Evolutionary conservation across 305 asterid species (phyloP).

Genomic region (Rubia tinctorum): DNA sequence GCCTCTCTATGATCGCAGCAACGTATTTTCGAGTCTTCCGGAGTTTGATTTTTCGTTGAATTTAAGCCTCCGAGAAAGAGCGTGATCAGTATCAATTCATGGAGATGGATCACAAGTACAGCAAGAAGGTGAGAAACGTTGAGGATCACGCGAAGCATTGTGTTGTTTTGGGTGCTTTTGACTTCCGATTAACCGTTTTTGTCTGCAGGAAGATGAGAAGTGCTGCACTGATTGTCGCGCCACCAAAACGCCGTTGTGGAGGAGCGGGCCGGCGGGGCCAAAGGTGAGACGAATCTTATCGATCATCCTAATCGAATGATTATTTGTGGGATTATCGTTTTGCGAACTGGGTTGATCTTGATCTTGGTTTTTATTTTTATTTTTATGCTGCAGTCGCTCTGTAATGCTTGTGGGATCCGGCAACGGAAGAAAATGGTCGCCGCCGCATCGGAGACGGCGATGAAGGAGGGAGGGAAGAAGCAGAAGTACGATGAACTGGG

Average conservation of each 20-base stretch:
- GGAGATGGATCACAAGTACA: too few relatives aligned
- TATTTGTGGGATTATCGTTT: constrained; percentile 14
- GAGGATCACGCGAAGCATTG: not conserved
- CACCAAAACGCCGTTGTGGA: constrained; percentile 67
- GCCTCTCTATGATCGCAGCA: not conserved
- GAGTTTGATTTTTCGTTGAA: too few relatives aligned
- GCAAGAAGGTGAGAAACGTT: too few relatives aligned
- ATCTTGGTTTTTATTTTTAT: too few relatives aligned
- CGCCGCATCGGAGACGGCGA: constrained; percentile 7
- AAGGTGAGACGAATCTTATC: constrained; percentile 34
- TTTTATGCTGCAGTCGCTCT: constrained; percentile 28
- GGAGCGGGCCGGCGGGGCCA: constrained; percentile 68
- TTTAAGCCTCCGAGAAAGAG: too few relatives aligned
- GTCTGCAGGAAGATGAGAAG: constrained; percentile 18
- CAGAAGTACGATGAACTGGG: constrained; percentile 13
- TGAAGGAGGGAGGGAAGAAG: constrained; percentile 4
- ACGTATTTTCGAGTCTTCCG: too few relatives aligned
- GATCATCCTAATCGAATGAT: not conserved
- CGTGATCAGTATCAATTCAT: too few relatives aligned
- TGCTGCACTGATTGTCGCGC: constrained; percentile 52
- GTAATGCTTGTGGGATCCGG: constrained; percentile 69
- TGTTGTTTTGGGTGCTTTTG: too few relatives aligned
- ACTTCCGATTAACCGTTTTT: too few relatives aligned
- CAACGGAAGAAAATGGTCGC: constrained; percentile 42
- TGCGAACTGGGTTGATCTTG: not conserved